Base-by-base conservation (phyloP, 2,329 filamentous ascomycete species). In the Macrophomina phaseolina region DNA sequence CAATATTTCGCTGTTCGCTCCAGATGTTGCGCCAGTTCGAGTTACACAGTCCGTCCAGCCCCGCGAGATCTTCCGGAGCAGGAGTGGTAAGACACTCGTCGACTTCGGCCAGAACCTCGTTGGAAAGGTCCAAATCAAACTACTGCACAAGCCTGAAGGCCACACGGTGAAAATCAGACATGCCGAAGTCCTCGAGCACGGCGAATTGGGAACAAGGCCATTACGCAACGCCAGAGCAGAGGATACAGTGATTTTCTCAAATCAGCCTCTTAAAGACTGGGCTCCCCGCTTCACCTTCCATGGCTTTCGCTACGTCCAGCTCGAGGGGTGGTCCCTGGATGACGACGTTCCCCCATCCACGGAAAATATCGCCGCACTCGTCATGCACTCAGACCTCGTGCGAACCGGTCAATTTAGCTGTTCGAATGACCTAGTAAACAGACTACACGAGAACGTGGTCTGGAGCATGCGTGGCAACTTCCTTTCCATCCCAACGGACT, bases 391-490 rank as follows among this genome's bases (percentile, higher is more conserved):
- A 0, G 85, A 88, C 66, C 81, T 89, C 77, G 73, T 78, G 60
- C 78, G 80, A 11, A 84, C 76, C 0, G 85, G 86, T 0, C 79
- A 72, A 66, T 87, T 88, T 58, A 72, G 79, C 8, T 87, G 83
- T 66, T 89, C 86, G 0, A 74, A 89, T 56, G 55, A 70, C 0
- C 74, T 82, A 3, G 69, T 89, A 32, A 89, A 87, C 69, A 76
- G 83, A 53, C 80, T 89, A 4, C 83, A 88, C 68, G 64, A 79
- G 1, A 89, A 89, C 64, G 80, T 85, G 0, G 71, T 77, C 36
- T 88, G 86, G 86, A 82, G 81, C 5, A 87, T 87, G 82, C 80
- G 81, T 34, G 85, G 85, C 0, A 89, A 89, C 69, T 88, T 89
- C 69, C 69, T 88, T 3, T 82, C 80, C 0, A 74, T 88, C 0